Percentiles rank a stretch among this genome's conserved stretches.
phyloP scores from a whole-genome alignment of 164 flowering plant species.

The Tetracentron sinense region DNA sequence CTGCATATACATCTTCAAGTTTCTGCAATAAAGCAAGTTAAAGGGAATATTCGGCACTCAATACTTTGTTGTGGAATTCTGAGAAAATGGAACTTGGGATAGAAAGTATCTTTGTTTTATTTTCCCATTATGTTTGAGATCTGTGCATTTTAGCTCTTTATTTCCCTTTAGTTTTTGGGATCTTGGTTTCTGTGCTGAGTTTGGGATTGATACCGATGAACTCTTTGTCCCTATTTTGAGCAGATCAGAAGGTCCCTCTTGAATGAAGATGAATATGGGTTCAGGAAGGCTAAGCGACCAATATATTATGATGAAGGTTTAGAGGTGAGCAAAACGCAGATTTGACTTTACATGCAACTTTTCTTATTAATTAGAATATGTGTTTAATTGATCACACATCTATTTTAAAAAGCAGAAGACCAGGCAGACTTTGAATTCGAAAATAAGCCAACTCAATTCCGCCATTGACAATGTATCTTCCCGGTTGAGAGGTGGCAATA shows the following conservation, averaged over 20 bases:
- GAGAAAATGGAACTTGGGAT: too few relatives aligned
- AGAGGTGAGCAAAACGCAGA: constrained; percentile 58
- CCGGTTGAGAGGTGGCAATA: constrained; percentile 73
- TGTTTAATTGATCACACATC: not conserved
- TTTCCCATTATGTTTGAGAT: too few relatives aligned
- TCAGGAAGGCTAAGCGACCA: constrained; percentile 64
- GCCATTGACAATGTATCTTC: constrained; percentile 90
- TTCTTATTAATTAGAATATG: not conserved
- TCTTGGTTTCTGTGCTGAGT: too few relatives aligned
- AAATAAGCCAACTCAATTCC: constrained; percentile 75
- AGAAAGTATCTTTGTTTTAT: too few relatives aligned
- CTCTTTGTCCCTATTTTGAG: not conserved
- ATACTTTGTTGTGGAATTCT: too few relatives aligned
- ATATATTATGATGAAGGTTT: constrained; percentile 84
- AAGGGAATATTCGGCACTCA: too few relatives aligned
- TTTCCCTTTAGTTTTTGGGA: too few relatives aligned
- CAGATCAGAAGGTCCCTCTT: constrained; percentile 84
- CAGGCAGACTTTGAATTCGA: constrained; percentile 65
- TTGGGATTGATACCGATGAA: constrained; percentile 5
- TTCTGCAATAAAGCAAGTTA: too few relatives aligned
- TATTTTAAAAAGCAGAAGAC: constrained; percentile 57
- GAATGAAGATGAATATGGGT: constrained; percentile 88
- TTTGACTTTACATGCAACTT: constrained; percentile 7
- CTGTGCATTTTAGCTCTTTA: too few relatives aligned
- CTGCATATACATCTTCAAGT: too few relatives aligned